Base-by-base conservation (phyloP, 164 flowering plant genomes). In the Stephania cephalantha region DNA sequence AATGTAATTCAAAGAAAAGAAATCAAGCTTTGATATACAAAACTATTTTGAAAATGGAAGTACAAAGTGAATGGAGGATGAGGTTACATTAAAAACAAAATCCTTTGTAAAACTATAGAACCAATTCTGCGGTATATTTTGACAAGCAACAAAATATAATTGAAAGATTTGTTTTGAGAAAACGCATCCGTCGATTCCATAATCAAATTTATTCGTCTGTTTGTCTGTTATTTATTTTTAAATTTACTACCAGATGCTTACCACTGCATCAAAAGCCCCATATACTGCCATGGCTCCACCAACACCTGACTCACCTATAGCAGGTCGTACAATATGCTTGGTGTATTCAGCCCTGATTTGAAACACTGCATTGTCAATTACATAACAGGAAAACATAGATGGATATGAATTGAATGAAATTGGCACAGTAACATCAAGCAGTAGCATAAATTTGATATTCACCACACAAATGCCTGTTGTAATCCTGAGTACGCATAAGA, bases 381-480 rank as follows among this genome's bases (percentile, higher is more conserved):
- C 11, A 42, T 5, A 63, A n/a, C 18, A 70, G 30, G 30, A 42
- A 48, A 45, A 46, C 70, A 65, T 53, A 17, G 12, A 64, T 29
- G 71, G 8, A 71, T 18, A 50, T 13, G 22, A 53, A 25, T 42
- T 44, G 9, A 20, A 17, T 22, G 22, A 53, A 0, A 75, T 64
- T 13, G 66, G 42, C 30, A 65, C 31, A 17, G 63, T 29, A 22
- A 46, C 3, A 35, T 10, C 73, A 69, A 20, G 46, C 46, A 35
- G 35, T 46, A 6, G 63, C 71, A 63, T 69, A 74, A 68, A 18
- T 22, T 22, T 64, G 65, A 75, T 46, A 65, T 35, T 79, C 84
- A 95, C 99, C 97, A 93, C 31, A 93, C 96, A 89, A 95, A 95
- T 76, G 98, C 95, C 81, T 89, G 95, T 77, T 95, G 99, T 75